phyloP scores from a whole-genome alignment of 192 early-diverging fungal genomes.

The Rhizophlyctis rosea region DNA sequence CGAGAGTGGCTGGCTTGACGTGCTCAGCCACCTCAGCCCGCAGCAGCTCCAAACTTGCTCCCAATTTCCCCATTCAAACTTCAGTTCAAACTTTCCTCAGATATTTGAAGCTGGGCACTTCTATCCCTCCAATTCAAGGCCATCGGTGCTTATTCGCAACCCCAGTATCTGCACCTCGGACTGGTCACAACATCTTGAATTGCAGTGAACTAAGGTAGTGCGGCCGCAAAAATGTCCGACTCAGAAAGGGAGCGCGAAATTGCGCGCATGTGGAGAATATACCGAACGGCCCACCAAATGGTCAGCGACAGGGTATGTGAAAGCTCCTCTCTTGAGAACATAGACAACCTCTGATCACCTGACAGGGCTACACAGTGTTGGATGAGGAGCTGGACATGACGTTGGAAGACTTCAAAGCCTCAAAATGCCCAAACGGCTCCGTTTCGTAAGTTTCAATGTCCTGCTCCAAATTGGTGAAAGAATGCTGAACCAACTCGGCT shows the following conservation, averaged over 20 bases:
- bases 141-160: too few relatives aligned
- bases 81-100: too few relatives aligned
- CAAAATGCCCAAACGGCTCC: constrained; percentile 80
- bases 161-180: too few relatives aligned
- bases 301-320: constrained; percentile 71
- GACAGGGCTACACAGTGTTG: constrained; percentile 78
- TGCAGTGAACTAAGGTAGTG: too few relatives aligned
- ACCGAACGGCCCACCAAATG: constrained; percentile 87
- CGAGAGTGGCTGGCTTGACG: too few relatives aligned
- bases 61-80: too few relatives aligned
- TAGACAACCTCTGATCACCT: neutral
- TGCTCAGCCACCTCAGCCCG: too few relatives aligned
- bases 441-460: constrained; percentile 16
- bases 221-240: too few relatives aligned
- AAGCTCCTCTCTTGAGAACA: neutral
- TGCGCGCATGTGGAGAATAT: constrained; percentile 60
- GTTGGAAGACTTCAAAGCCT: constrained; percentile 71
- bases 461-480: neutral
- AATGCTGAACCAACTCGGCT: neutral
- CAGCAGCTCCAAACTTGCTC: too few relatives aligned
- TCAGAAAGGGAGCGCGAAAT: constrained; percentile 20
- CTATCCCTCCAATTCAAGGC: too few relatives aligned
- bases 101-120: too few relatives aligned
- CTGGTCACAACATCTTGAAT: too few relatives aligned
- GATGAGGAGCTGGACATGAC: constrained; percentile 77